Base-by-base conservation (phyloP, 1,284 basidiomycete species). In the Heterobasidion annosum region DNA sequence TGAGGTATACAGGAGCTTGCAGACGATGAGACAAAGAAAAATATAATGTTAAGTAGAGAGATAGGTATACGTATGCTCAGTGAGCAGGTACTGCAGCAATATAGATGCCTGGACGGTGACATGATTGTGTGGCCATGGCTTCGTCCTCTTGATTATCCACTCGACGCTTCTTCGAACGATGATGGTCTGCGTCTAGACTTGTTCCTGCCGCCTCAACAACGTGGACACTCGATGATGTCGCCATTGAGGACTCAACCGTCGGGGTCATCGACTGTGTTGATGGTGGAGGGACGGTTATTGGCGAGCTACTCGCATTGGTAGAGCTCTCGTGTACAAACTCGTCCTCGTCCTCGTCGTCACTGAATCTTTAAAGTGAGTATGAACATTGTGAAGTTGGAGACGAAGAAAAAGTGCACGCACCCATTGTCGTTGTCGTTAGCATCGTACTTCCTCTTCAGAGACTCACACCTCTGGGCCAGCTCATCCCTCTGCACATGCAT, bases 401-500 rank as follows among this genome's bases (percentile, higher is more conserved):
- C 18, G 10, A 47, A 47, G n/a, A 47, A 3, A 47, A 47, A 47
- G 18, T 10, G 16, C 10, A 47, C 45, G 45, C 16, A 47, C 45
- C 45, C 45, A 2, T 32, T 12, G 3, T 47, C 45, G 10, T 47
- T 16, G 18, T 47, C 45, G 9, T 47, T 16, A 0, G 3, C 16
- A 15, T n/a, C 48, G 34, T 50, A 50, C 34, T 50, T 50, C 19
- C 48, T 50, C 34, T 50, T 50, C 48, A 77, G 59, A 46, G 67
- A 58, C 35, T 66, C 64, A 55, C 71, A 73, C 56, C 70, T 67
- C 34, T 61, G 61, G 47, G 73, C 64, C 5, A 73, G 67, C 58
- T 68, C 74, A 57, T 74, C 71, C 34, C 67, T 67, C 62, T 82
- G 78, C 34, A 67, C 67, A 56, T 73, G 72, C 56, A 78, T 66